Evolutionary conservation across 805 yeast genomes (phyloP).

Genomic region (Sugiyamaella americana): DNA sequence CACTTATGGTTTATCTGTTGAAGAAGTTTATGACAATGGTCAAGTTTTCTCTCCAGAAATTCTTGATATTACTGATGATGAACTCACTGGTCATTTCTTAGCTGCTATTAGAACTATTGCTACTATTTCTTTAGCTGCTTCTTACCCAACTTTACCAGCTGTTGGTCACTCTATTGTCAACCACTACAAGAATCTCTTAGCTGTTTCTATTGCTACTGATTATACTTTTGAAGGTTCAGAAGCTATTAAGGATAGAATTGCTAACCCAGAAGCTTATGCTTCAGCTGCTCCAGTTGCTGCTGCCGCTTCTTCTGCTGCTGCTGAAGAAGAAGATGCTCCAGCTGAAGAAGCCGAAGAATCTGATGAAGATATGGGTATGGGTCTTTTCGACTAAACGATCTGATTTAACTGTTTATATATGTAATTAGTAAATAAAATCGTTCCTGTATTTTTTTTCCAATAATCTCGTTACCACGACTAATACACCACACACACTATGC

Average conservation of each 20-base stretch:
- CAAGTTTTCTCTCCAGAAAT: slow-evolving; percentile 95
- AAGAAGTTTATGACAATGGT: slow-evolving; percentile 97
- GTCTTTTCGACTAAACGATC: slow-evolving; percentile 91
- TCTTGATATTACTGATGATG: slow-evolving; percentile 98
- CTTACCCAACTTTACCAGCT: slow-evolving; percentile 99
- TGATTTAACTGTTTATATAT: too few species aligned
- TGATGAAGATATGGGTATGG: slow-evolving; percentile 84
- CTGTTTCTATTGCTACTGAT: slow-evolving; percentile 96
- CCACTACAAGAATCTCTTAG: slow-evolving; percentile 98
- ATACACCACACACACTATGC: too few species aligned
- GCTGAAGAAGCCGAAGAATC: slow-evolving; percentile 57
- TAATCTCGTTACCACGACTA: too few species aligned
- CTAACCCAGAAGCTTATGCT: slow-evolving; percentile 99
- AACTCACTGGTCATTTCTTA: slow-evolving; percentile 86
- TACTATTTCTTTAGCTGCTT: slow-evolving; percentile 92
- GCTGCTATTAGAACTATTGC: slow-evolving; percentile 92
- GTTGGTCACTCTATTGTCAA: slow-evolving; percentile 98
- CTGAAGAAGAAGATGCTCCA: slow-evolving; percentile 64
- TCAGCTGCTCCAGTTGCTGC: slow-evolving; percentile 98
- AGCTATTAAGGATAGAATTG: slow-evolving; percentile 98
- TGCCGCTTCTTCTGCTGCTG: slow-evolving; percentile 56
- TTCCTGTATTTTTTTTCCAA: too few species aligned
- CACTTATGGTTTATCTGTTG: slow-evolving; percentile 96
- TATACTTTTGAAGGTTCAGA: slow-evolving; percentile 99
- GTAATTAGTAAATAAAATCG: too few species aligned